Evolutionary conservation across 495 filamentous ascomycete genomes (phyloP).

Genomic region (Pyrenopolyporus hunteri): DNA sequence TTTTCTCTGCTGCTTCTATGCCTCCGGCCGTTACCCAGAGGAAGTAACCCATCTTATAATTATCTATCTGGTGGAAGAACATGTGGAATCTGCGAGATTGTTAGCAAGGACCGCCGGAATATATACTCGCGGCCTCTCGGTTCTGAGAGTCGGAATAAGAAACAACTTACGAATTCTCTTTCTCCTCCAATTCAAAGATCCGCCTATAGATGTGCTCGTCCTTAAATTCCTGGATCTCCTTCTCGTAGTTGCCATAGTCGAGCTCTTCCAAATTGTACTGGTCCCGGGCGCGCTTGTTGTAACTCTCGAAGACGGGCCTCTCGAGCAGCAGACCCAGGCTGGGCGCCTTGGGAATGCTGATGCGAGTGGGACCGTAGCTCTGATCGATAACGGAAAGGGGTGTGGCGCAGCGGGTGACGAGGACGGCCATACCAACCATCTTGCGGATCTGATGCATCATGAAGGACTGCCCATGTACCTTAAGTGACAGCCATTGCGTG

Average conservation of each 20-base stretch:
- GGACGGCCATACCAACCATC: constrained; percentile 92
- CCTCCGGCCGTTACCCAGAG: constrained; percentile 75
- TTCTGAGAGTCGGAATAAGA: not conserved
- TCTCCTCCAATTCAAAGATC: constrained; percentile 88
- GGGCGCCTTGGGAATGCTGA: constrained; percentile 92
- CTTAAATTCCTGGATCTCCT: constrained; percentile 86
- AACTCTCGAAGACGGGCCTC: constrained; percentile 84
- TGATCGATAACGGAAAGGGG: constrained; percentile 69
- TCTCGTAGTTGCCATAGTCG: constrained; percentile 76
- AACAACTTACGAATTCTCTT: constrained; percentile 69
- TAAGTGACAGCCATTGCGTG: constrained; percentile 93
- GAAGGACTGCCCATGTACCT: constrained; percentile 96
- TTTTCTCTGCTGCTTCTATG: constrained; percentile 57
- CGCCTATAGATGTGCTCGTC: constrained; percentile 89
- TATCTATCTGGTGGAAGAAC: constrained; percentile 86
- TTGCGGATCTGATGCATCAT: constrained; percentile 99
- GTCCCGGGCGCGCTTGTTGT: constrained; percentile 68
- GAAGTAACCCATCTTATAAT: constrained; percentile 73
- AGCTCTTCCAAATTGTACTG: constrained; percentile 66
- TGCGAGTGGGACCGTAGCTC: constrained; percentile 66
- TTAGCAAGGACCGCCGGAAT: not conserved
- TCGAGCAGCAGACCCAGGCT: constrained; percentile 87
- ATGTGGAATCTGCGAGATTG: constrained; percentile 64
- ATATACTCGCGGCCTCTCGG: not conserved
- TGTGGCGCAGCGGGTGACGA: constrained; percentile 81